Percentiles rank a stretch among this genome's conserved stretches.
Evolutionary conservation across 108 stramenopile genomes (phyloP).

Genomic region (Epipyxis sp.): DNA sequence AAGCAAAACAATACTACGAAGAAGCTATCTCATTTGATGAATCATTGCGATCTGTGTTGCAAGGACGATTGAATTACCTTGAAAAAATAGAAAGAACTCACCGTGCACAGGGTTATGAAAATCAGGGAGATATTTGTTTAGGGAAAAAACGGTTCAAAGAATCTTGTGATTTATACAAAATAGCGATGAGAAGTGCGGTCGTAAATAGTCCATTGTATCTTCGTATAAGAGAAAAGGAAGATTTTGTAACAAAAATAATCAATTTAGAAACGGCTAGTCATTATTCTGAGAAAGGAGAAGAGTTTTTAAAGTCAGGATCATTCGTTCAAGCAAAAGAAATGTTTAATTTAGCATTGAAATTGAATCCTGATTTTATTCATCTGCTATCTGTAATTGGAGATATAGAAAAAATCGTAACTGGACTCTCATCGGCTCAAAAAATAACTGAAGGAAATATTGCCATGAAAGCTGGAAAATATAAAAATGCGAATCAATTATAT

Average conservation of each 20-base stretch:
- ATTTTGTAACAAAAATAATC: not conserved
- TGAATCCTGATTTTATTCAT: not conserved
- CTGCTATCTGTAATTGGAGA: not conserved
- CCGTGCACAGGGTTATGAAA: not conserved
- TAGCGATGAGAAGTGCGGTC: conserved; percentile 1
- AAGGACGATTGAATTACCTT: not conserved
- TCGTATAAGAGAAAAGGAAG: conserved; percentile 5
- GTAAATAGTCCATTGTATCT: not conserved
- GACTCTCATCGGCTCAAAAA: not conserved
- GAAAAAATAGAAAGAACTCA: conserved; percentile 1
- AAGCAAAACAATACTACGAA: conserved; percentile 12
- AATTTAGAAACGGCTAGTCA: not conserved
- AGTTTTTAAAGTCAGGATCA: not conserved
- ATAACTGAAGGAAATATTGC: not conserved
- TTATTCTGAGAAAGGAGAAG: conserved; percentile 1
- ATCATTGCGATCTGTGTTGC: conserved; percentile 2
- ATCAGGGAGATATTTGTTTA: not conserved
- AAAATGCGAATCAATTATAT: not conserved
- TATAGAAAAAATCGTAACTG: not conserved
- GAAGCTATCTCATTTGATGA: not conserved
- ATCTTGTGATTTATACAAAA: conserved; percentile 3
- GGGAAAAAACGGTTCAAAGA: conserved; percentile 17
- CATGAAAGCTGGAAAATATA: conserved; percentile 5
- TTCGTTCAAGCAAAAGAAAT: not conserved
- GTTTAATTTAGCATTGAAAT: not conserved